Conservation (phyloP, 2,329 filamentous ascomycete species). For the Cladosporium phlei region DNA sequence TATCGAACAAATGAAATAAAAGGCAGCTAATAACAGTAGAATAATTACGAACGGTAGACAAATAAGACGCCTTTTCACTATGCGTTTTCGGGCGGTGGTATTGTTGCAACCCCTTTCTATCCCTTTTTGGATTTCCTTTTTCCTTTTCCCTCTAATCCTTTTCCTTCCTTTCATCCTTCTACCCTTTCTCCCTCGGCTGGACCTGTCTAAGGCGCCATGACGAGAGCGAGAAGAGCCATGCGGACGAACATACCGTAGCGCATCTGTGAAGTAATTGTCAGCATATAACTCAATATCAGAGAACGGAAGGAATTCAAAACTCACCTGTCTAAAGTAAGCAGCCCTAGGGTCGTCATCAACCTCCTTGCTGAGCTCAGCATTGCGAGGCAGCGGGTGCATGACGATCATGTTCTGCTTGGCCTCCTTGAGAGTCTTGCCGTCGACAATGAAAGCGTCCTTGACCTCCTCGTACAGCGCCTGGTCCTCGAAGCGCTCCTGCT, state of each 20-base stretch:
- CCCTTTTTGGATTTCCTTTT: too few species aligned
- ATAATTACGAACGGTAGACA: too few species aligned
- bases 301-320: too few species aligned
- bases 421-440: conserved; percentile 83
- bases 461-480: conserved; percentile 75
- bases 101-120: too few species aligned
- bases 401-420: conserved; percentile 92
- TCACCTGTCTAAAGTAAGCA: conserved; percentile 98
- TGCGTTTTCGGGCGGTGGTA: neutral
- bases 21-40: too few species aligned
- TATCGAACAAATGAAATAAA: too few species aligned
- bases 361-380: conserved; percentile 89
- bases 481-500: conserved; percentile 91
- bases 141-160: too few species aligned
- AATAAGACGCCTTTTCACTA: neutral
- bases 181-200: conserved; percentile 8
- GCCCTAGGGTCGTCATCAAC: conserved; percentile 96
- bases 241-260: conserved; percentile 94
- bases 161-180: too few species aligned
- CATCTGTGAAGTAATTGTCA: conserved; percentile 63
- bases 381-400: conserved; percentile 90
- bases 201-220: conserved; percentile 59
- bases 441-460: conserved; percentile 83
- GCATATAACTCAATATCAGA: too few species aligned
- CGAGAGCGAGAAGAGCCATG: conserved; percentile 92